Conservation (phyloP, 2,329 filamentous ascomycete species). For the Magnaporthiopsis poae region DNA sequence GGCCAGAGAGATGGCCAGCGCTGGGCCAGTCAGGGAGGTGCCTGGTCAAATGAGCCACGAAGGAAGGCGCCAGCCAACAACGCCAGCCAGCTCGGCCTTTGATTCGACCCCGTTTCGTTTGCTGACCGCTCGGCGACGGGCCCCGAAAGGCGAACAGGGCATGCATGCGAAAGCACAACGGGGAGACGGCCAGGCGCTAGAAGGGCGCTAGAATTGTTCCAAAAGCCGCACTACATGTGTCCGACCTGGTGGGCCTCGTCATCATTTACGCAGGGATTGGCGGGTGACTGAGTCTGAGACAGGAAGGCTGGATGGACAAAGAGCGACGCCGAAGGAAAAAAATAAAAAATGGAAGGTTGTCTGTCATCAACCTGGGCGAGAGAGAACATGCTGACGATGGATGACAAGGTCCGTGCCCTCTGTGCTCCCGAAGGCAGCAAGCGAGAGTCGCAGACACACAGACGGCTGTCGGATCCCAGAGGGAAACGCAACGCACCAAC, state of each 20-base stretch:
- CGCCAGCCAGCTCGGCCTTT: background rate
- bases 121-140: background rate
- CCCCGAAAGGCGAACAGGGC: background rate
- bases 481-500: background rate
- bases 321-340: background rate
- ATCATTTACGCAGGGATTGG: background rate
- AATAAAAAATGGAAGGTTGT: too few species aligned
- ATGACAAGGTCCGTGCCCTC: background rate
- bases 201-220: slow-evolving; percentile 6
- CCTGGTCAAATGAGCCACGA: background rate
- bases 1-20: background rate
- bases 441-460: too few species aligned
- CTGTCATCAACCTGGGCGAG: background rate
- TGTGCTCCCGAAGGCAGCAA: background rate
- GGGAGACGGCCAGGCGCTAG: background rate
- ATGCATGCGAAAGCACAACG: background rate
- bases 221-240: background rate
- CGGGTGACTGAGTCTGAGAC: background rate
- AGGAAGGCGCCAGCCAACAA: background rate
- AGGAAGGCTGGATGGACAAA: background rate
- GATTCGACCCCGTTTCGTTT: background rate
- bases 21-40: too few species aligned
- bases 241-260: background rate
- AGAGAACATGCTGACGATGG: background rate
- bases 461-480: too few species aligned